Evolutionary conservation across 1,284 basidiomycete species (phyloP).

Genomic region (Athelia sp.): DNA sequence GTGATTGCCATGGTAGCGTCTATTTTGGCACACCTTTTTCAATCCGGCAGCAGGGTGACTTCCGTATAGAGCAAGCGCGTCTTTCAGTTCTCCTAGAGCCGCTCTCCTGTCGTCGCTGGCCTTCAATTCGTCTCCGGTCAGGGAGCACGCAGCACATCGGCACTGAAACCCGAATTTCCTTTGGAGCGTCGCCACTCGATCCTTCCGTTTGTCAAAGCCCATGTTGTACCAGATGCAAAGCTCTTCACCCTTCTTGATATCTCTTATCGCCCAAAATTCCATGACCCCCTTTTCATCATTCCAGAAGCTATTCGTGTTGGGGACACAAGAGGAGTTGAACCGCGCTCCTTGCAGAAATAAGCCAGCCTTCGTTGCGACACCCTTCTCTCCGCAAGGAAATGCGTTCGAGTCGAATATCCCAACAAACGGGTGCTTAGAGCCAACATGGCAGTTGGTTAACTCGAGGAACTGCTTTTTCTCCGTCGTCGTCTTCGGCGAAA

Average conservation of each 20-base stretch:
- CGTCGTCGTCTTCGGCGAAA: neutral
- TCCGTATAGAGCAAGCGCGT: slow-evolving; percentile 5
- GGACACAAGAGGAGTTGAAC: slow-evolving; percentile 20
- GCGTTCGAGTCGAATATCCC: slow-evolving; percentile 18
- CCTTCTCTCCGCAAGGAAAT: slow-evolving; percentile 15
- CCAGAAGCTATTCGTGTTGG: slow-evolving; percentile 17
- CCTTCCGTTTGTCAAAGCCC: slow-evolving; percentile 12
- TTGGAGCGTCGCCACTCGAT: slow-evolving; percentile 10
- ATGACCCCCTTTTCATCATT: slow-evolving; percentile 11
- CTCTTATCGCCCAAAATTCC: slow-evolving; percentile 15
- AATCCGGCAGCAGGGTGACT: slow-evolving; percentile 9
- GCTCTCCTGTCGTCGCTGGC: slow-evolving; percentile 16
- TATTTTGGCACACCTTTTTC: slow-evolving; percentile 13
- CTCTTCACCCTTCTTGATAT: slow-evolving; percentile 15
- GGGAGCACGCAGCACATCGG: slow-evolving; percentile 13
- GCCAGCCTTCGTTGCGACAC: slow-evolving; percentile 8
- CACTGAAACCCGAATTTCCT: slow-evolving; percentile 16
- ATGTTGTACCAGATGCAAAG: slow-evolving; percentile 18
- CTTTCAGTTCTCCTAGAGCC: slow-evolving; percentile 13
- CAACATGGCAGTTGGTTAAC: slow-evolving; percentile 1
- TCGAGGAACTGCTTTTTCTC: neutral
- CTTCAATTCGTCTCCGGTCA: slow-evolving; percentile 11
- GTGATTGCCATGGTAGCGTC: too few relatives aligned
- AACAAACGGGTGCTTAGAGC: neutral
- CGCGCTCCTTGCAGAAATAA: slow-evolving; percentile 18